phyloP scores from a whole-genome alignment of 2,329 filamentous ascomycete species.

The Talaromyces funiculosus region DNA sequence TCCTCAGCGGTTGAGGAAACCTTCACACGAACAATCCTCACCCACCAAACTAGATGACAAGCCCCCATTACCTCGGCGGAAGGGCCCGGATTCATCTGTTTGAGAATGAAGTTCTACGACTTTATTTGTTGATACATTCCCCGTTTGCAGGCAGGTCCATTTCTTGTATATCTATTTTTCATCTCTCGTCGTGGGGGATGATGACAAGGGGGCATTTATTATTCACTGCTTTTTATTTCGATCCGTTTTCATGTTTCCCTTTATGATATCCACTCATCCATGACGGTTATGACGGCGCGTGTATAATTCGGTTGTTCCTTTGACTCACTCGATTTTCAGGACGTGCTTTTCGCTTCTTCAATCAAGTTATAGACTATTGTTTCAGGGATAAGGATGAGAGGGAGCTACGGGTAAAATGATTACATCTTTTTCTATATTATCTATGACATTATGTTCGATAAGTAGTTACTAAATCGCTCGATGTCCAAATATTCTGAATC shows the following conservation, averaged over 20 bases:
- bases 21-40: neutral
- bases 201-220: neutral
- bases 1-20: constrained; percentile 3
- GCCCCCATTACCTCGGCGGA: neutral
- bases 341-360: neutral
- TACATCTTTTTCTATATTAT: neutral
- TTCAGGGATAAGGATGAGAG: neutral
- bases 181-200: neutral
- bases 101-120: neutral
- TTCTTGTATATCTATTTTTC: neutral
- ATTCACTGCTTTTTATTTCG: too few species aligned
- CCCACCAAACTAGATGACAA: neutral
- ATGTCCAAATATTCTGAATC: constrained; percentile 70
- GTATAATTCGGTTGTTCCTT: neutral
- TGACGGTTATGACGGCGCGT: constrained; percentile 6
- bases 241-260: neutral
- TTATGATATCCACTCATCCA: constrained; percentile 6
- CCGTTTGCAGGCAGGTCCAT: neutral
- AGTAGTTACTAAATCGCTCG: constrained; percentile 28
- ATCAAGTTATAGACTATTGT: neutral
- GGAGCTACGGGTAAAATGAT: neutral
- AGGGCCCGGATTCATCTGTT: neutral
- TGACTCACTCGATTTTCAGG: neutral
- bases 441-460: neutral
- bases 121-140: neutral